phyloP scores from a whole-genome alignment of 176 grass and related monocot genomes.

The Tuctoria greenei region DNA sequence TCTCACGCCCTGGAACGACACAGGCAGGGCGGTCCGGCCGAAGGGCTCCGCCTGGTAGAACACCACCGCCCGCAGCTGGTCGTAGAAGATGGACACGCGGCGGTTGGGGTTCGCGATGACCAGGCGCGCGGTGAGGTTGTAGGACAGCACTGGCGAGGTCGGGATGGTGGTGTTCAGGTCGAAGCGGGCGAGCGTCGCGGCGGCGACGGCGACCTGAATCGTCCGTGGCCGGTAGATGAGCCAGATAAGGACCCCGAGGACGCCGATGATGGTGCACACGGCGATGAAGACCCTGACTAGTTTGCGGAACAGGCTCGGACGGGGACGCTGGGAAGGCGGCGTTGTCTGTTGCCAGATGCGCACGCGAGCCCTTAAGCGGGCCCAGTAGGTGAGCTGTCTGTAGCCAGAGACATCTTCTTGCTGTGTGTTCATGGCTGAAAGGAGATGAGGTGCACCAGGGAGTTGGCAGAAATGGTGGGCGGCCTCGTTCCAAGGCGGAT shows the following conservation, averaged over 20 bases:
- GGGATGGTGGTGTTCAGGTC: constrained; percentile 7
- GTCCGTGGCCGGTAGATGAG: constrained; percentile 60
- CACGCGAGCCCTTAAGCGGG: not conserved
- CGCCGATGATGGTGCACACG: constrained; percentile 21
- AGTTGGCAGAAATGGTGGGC: not conserved
- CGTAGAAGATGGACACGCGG: constrained; percentile 64
- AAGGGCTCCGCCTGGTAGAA: constrained; percentile 46
- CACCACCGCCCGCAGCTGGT: constrained; percentile 43
- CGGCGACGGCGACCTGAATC: constrained; percentile 38
- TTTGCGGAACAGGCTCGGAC: not conserved
- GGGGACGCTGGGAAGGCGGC: not conserved
- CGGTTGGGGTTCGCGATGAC: constrained; percentile 56
- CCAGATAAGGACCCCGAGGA: constrained; percentile 51
- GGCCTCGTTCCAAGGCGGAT: not conserved
- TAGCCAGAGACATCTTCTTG: constrained; percentile 10
- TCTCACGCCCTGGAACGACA: constrained; percentile 35
- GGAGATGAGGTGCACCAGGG: not conserved
- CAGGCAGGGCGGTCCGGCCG: constrained; percentile 22
- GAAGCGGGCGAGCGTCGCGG: constrained; percentile 39
- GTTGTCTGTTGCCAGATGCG: not conserved
- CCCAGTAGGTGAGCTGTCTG: not conserved
- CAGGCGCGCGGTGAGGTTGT: constrained; percentile 46
- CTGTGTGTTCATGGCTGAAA: constrained; percentile 11
- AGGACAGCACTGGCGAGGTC: constrained; percentile 16
- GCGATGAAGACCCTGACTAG: constrained; percentile 23